These are phyloP conservation scores for Clarkia xantiana DNA, from an alignment of 345 rosid genomes.

Conservation along the genomic window DNA sequence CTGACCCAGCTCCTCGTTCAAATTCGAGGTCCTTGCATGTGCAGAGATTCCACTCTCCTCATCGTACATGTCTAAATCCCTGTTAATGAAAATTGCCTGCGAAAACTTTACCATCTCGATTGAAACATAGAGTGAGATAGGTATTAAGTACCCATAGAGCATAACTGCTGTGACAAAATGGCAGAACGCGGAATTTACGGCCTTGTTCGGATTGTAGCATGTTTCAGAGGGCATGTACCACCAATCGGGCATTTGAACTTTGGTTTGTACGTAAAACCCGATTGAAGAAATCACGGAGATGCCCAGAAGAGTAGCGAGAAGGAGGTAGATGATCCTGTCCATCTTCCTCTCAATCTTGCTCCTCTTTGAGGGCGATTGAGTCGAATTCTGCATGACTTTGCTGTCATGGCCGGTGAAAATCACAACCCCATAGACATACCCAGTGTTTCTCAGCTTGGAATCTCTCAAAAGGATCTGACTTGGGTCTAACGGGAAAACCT, in stretches of 20 bases:
- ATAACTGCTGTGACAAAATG: conserved; percentile 89
- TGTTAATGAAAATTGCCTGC: conserved; percentile 89
- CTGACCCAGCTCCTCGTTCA: conserved; percentile 96
- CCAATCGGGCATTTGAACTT: conserved; percentile 66
- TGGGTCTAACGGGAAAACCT: conserved; percentile 69
- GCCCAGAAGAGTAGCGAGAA: conserved; percentile 57
- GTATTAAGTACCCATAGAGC: conserved; percentile 94
- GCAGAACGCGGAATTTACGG: conserved; percentile 49
- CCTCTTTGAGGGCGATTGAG: conserved; percentile 84
- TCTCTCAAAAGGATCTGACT: conserved; percentile 91
- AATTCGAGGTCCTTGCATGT: conserved; percentile 83
- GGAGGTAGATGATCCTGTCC: conserved; percentile 85
- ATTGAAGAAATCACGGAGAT: conserved; percentile 77
- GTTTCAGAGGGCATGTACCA: conserved; percentile 54
- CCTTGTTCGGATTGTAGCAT: conserved; percentile 44
- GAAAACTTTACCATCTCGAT: conserved; percentile 93
- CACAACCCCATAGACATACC: conserved; percentile 70
- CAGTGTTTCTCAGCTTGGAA: conserved; percentile 89
- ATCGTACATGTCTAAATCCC: conserved; percentile 78
- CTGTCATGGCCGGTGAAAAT: conserved; percentile 87
- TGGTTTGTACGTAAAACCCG: conserved; percentile 74
- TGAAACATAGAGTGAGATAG: conserved; percentile 92
- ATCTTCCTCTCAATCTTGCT: conserved; percentile 80
- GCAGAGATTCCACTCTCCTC: conserved; percentile 81
- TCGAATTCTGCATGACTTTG: conserved; percentile 95